Conservation (phyloP, 2,329 filamentous ascomycete species). For the Trichoderma atroviride region DNA sequence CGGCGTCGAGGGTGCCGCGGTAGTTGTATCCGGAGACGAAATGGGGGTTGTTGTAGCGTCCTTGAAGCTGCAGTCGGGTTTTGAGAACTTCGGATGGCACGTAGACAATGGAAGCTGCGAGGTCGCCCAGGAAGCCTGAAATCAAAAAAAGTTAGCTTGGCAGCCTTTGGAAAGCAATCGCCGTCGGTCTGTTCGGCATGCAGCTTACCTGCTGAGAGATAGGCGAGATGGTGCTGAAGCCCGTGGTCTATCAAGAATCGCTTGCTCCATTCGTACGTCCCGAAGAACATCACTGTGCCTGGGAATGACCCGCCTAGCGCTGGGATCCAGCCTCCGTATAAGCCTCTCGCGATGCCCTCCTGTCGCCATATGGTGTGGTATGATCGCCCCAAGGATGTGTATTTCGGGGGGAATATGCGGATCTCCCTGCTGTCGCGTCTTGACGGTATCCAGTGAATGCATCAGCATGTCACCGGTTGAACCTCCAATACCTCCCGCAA, state of each 20-base stretch:
- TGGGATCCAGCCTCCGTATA: constrained; percentile 93
- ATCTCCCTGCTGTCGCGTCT: constrained; percentile 96
- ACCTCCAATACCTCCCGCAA: constrained; percentile 90
- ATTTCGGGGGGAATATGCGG: constrained; percentile 88
- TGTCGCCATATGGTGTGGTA: constrained; percentile 93
- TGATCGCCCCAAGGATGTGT: constrained; percentile 84
- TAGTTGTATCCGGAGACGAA: constrained; percentile 98
- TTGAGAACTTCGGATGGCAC: constrained; percentile 98
- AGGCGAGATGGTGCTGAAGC: constrained; percentile 79
- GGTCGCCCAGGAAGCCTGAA: constrained; percentile 85
- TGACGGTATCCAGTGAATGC: constrained; percentile 98
- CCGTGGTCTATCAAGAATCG: constrained; percentile 82
- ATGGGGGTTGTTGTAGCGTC: constrained; percentile 90
- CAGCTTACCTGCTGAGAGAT: constrained; percentile 74
- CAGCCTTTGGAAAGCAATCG: constrained; percentile 27
- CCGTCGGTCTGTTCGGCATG: not conserved
- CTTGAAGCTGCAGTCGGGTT: constrained; percentile 93
- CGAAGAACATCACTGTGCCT: constrained; percentile 93
- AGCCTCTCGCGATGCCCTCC: constrained; percentile 80
- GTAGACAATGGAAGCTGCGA: constrained; percentile 89
- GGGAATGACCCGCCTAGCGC: constrained; percentile 91
- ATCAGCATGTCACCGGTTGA: constrained; percentile 96
- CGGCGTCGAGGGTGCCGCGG: constrained; percentile 79
- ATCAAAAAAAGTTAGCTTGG: not conserved
- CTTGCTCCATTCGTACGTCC: constrained; percentile 95